Conservation (phyloP, 805 yeast genomes). For the Saccharomycopsis guyanensis region DNA sequence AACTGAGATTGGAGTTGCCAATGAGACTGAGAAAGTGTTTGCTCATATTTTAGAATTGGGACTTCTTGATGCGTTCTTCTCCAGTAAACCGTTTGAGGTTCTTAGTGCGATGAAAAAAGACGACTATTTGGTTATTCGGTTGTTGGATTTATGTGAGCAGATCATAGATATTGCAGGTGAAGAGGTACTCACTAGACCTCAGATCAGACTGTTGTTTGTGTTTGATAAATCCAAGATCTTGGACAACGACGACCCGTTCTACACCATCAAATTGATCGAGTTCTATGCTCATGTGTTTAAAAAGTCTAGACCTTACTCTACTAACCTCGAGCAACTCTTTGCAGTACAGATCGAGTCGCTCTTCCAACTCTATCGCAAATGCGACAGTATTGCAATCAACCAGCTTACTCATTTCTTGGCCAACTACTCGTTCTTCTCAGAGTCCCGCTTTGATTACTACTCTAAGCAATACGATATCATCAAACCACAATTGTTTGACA, state of each 20-base stretch:
- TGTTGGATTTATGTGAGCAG: slow-evolving; percentile 3
- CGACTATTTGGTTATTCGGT: background rate
- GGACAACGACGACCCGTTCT: slow-evolving; percentile 8
- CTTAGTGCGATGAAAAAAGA: slow-evolving; percentile 6
- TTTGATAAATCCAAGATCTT: background rate
- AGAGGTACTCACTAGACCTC: background rate
- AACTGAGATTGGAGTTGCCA: slow-evolving; percentile 4
- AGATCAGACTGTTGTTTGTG: slow-evolving; percentile 2
- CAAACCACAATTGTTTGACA: background rate
- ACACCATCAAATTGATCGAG: slow-evolving; percentile 1
- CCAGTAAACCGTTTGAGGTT: background rate
- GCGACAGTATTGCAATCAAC: background rate
- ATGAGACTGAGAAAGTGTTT: slow-evolving; percentile 9
- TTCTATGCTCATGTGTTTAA: slow-evolving; percentile 6
- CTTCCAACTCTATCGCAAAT: slow-evolving; percentile 1
- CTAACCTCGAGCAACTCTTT: background rate
- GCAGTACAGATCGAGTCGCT: background rate
- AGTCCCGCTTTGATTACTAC: background rate
- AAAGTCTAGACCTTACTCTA: background rate
- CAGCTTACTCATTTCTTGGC: slow-evolving; percentile 6
- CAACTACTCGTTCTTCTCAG: slow-evolving; percentile 1
- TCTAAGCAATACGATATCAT: background rate
- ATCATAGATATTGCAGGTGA: background rate
- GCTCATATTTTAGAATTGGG: slow-evolving; percentile 3
- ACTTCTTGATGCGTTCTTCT: slow-evolving; percentile 1